Base-by-base conservation (phyloP, 345 rosid species). In the Streptanthus diversifolius region DNA sequence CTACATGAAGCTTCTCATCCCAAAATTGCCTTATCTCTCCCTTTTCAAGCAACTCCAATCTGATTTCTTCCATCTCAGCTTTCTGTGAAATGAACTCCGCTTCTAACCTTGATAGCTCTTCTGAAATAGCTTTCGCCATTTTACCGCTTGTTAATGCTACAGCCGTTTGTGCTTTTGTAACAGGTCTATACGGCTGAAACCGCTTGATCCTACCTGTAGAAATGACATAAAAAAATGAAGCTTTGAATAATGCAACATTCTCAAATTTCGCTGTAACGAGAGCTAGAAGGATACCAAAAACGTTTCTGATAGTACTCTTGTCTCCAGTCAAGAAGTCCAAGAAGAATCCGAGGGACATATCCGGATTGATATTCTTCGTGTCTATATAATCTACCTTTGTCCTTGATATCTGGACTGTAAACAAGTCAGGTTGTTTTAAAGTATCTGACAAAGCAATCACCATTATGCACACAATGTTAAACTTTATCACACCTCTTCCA, bases 401-500 rank as follows among this genome's bases (percentile, higher is more conserved):
- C 82, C 86, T 93, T 79, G 90, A 93, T 84, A 93, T 87, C 98
- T 93, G 95, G 89, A 90, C 95, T 91, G 97, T 74, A 83, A 76
- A 89, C 80, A 87, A 92, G 91, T 87, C 86, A 93, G 89, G 80
- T 81, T 82, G 21, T 83, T 21, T 30, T 53, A 77, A 68, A 72
- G 74, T 64, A 79, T 80, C 66, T 53, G 71, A 61, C 12, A 47
- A 51, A 12, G 32, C 33, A 62, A 35, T 41, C 19, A 1, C 7
- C 7, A 39, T 12, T 30, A 47, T 13, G 22, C 27, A 5, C 55
- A 74, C n/a, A 53, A 61, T 53, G 74, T 61, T 61, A 22, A 8
- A 71, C 60, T 61, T 63, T 30, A 63, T 72, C 76, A 58, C 83
- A 89, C 96, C 96, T 89, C 83, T 58, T 86, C 86, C 60, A 68